These are phyloP conservation scores for Mortierella sp. DNA, from an alignment of 371 early-diverging fungal species.

Conservation along the genomic window DNA sequence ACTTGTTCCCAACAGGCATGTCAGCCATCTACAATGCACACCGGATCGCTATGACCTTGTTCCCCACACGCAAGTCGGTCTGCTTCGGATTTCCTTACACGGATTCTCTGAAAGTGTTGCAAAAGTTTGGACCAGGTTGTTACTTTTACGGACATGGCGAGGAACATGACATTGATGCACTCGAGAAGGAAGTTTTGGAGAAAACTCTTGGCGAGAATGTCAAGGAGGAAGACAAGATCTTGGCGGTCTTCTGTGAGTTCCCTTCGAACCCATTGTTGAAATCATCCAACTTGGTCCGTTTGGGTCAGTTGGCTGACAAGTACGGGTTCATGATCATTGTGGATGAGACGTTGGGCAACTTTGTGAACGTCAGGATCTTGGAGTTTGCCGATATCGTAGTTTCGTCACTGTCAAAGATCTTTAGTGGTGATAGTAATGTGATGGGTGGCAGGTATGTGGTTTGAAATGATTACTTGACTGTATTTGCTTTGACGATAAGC, in stretches of 20 bases:
- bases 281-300: constrained; percentile 79
- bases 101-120: constrained; percentile 94
- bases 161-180: constrained; percentile 73
- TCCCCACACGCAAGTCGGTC: constrained; percentile 75
- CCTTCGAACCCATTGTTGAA: constrained; percentile 95
- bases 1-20: constrained; percentile 92
- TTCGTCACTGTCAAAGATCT: constrained; percentile 93
- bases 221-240: constrained; percentile 69
- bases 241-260: constrained; percentile 92
- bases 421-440: constrained; percentile 96
- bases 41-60: constrained; percentile 65
- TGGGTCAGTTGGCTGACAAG: constrained; percentile 82
- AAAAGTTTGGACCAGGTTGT: constrained; percentile 93
- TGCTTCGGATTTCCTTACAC: constrained; percentile 97
- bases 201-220: constrained; percentile 30
- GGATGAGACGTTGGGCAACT: constrained; percentile 96
- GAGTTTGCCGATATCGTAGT: constrained; percentile 90
- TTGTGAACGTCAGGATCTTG: constrained; percentile 86
- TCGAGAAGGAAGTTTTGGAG: constrained; percentile 69
- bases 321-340: constrained; percentile 86
- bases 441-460: constrained; percentile 90
- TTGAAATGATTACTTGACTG: neutral
- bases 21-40: constrained; percentile 92
- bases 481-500: neutral
- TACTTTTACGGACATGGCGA: constrained; percentile 90